Evolutionary conservation across 2,329 filamentous ascomycete species (phyloP), one percentile per base, ranked within the genome.

Genomic region (Acrodontium crateriforme): DNA sequence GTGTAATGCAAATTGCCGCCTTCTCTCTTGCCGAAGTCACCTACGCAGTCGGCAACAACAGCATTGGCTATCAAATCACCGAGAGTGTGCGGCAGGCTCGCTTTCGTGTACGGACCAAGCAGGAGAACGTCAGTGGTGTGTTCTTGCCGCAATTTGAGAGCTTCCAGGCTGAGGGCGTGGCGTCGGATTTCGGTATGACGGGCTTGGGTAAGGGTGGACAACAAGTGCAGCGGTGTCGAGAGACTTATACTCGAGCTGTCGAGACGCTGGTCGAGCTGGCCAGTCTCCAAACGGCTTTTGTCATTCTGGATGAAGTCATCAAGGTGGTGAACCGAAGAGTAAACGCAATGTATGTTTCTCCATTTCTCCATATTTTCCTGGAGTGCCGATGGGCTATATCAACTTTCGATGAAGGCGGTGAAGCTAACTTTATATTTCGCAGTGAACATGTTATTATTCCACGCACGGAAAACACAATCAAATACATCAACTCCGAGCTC

Each of bases 301-400:
- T 98, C 25, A 95, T 95, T 40, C 59, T 98, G 35, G 89, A 98
- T 53, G 89, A 98, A 58, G 89, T 98, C 32, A 98, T 98, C 62
- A 98, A 98, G 63, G 84, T 95, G 15, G 89, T 98, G 30, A 98
- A 98, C 56, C 74, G 89, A 50, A 78, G 89, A 81, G 87, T 95
- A 11, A 94, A 94, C 52, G 87, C 87, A 32, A 94, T 95, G 76
- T 83, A 61, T 56, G 71, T 62, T 13, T 37, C 36, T 25, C 28
- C 6, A 19, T 14, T 8, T 22, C 10, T 22, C 8, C 5, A 5
- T 22, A 12, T 22, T 22, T 12, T 22, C n/a, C n/a, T n/a, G n/a
- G n/a, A n/a, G n/a, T n/a, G n/a, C n/a, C n/a, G n/a, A n/a, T n/a
- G n/a, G n/a, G n/a, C n/a, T n/a, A n/a, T n/a, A n/a, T n/a, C n/a